Base-by-base conservation (phyloP, 2,329 filamentous ascomycete species). In the Sarocladium kiliense region DNA sequence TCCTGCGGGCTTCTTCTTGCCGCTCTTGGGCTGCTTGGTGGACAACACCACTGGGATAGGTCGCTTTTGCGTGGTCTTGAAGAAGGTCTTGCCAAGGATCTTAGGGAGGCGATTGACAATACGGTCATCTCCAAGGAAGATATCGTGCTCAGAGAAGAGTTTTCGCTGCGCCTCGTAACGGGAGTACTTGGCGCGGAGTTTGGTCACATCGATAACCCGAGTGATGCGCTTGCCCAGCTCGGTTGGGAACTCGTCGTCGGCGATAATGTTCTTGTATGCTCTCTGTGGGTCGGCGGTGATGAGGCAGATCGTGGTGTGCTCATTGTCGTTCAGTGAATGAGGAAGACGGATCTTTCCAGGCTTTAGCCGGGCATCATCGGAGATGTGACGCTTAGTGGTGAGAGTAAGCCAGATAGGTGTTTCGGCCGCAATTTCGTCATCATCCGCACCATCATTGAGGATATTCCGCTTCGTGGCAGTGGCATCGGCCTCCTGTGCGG, bases 61-160 rank as follows among this genome's bases (percentile, higher is more conserved):
- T 37, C 93, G 82, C 80, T 97, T 97, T 60, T 75, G 73, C 2
- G 87, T 89, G 56, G 76, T 80, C 76, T 91, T 88, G 81, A 94
- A 97, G 71, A 99, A 97, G 1, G 87, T 87, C 77, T 96, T 97
- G 63, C 93, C 94, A 12, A 99, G 84, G 2, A 86, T 77, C 60
- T 83, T 81, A 56, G 92, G 90, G 57, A 97, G 79, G 26, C 78
- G 75, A 68, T 81, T 86, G 66, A 86, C 78, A 64, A 99, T 88
- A 50, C 94, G 81, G 66, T 96, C 89, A 69, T 99, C 94, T 54
- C 89, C 93, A 56, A 99, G 80, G 76, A 99, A 97, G 56, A 97
- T 76, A 68, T 97, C 94, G 71, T 97, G 91, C 71, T 96, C 90
- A 44, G 84, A 77, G 59, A 87, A 82, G 34, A 99, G 81, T 71